Percentiles rank a stretch among this genome's conserved stretches.
Conservation (phyloP, 148 eudicot genomes). For the Chenopodium album region DNA sequence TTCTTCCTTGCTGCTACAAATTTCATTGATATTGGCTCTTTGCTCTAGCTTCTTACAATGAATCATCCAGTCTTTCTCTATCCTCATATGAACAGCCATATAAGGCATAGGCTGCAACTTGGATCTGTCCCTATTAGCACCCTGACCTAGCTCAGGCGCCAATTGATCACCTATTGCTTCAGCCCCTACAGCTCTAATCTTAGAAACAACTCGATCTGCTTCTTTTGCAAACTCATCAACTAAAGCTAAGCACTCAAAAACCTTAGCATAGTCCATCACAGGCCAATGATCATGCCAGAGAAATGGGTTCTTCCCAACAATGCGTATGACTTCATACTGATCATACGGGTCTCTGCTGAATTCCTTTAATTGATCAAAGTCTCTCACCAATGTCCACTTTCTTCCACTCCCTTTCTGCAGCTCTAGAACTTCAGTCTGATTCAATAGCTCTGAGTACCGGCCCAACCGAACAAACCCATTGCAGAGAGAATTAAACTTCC, state of each 20-base stretch:
- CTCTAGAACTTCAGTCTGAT: slow-evolving; percentile 46
- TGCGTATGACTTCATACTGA: slow-evolving; percentile 49
- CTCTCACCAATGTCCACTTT: slow-evolving; percentile 79
- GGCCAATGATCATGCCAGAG: slow-evolving; percentile 99
- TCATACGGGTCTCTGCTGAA: slow-evolving; percentile 48
- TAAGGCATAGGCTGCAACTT: slow-evolving; percentile 37
- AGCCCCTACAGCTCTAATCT: slow-evolving; percentile 53
- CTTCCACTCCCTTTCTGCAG: slow-evolving; percentile 89
- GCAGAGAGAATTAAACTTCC: slow-evolving; percentile 67
- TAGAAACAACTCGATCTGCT: slow-evolving; percentile 74
- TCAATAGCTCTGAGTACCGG: slow-evolving; percentile 51
- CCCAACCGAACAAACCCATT: slow-evolving; percentile 75
- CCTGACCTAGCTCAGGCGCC: background rate
- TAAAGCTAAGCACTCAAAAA: slow-evolving; percentile 79
- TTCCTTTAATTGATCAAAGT: slow-evolving; percentile 67
- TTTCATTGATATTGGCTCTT: slow-evolving; percentile 56
- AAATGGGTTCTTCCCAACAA: slow-evolving; percentile 85
- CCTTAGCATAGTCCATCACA: slow-evolving; percentile 70
- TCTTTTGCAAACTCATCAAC: slow-evolving; percentile 70
- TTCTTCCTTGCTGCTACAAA: slow-evolving; percentile 89
- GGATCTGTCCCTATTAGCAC: slow-evolving; percentile 15
- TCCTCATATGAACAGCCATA: slow-evolving; percentile 94
- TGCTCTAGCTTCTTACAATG: slow-evolving; percentile 85
- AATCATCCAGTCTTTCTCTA: slow-evolving; percentile 98
- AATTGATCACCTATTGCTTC: slow-evolving; percentile 20